Evolutionary conservation across 2,329 filamentous ascomycete species (phyloP).

Genomic region (Juglanconis oblonga): DNA sequence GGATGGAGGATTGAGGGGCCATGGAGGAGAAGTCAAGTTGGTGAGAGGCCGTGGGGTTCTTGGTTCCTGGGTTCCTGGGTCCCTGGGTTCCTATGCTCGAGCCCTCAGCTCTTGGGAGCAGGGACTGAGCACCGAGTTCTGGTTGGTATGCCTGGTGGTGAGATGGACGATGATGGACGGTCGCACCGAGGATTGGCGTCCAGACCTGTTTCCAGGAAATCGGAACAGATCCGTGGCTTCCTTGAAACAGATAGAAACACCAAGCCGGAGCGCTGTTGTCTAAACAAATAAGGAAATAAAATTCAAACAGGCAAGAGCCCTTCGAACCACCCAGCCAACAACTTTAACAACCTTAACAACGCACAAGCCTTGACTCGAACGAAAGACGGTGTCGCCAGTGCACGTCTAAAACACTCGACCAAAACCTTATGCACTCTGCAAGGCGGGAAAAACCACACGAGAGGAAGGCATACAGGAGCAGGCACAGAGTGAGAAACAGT

Average conservation of each 20-base stretch:
- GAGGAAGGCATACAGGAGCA: background rate
- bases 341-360: too few species aligned
- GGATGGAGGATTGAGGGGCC: conserved; percentile 15
- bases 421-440: background rate
- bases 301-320: background rate
- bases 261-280: background rate
- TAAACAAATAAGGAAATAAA: background rate
- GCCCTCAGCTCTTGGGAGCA: too few species aligned
- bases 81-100: too few species aligned
- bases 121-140: too few species aligned
- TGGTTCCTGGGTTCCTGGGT: background rate
- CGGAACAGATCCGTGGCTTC: background rate
- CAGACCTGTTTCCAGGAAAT: background rate
- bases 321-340: background rate
- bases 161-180: background rate
- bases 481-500: background rate
- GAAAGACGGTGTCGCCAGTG: background rate
- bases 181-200: background rate
- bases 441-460: background rate
- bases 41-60: background rate
- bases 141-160: too few species aligned
- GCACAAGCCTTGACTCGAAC: too few species aligned
- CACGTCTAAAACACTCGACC: background rate
- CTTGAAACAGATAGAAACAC: background rate
- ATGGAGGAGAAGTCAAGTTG: background rate